Evolutionary conservation across 2,329 filamentous ascomycete genomes (phyloP).

Genomic region (Fusarium algeriense): DNA sequence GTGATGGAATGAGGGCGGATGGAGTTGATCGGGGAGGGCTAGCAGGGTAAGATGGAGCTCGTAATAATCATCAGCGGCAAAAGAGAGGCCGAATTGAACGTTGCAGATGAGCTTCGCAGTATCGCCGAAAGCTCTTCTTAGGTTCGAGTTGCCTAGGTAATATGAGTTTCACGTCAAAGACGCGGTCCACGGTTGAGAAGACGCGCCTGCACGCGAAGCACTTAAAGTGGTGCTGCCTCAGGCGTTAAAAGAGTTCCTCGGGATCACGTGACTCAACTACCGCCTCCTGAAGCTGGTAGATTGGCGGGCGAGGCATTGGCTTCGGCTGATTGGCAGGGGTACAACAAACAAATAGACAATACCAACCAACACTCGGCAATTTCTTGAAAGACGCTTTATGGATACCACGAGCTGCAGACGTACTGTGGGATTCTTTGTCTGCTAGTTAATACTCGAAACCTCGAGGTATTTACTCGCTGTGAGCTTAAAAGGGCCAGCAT

Average conservation of each 20-base stretch:
- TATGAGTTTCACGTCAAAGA: slow-evolving; percentile 52
- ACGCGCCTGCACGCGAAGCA: slow-evolving; percentile 56
- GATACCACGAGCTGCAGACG: slow-evolving; percentile 39
- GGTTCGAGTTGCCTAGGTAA: slow-evolving; percentile 47
- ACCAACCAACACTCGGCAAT: slow-evolving; percentile 37
- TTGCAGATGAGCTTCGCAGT: slow-evolving; percentile 24
- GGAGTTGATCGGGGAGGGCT: slow-evolving; percentile 1
- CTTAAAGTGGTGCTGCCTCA: slow-evolving; percentile 55
- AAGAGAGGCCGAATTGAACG: slow-evolving; percentile 20
- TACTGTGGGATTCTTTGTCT: slow-evolving; percentile 9
- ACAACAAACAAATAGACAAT: slow-evolving; percentile 38
- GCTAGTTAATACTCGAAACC: slow-evolving; percentile 18
- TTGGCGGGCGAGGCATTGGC: slow-evolving; percentile 43
- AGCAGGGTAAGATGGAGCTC: not conserved
- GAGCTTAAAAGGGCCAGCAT: slow-evolving; percentile 33
- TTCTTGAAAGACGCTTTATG: slow-evolving; percentile 27
- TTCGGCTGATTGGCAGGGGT: slow-evolving; percentile 37
- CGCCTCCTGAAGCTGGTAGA: slow-evolving; percentile 47
- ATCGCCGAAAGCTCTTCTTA: slow-evolving; percentile 38
- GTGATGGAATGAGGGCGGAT: slow-evolving; percentile 2
- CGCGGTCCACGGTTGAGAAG: slow-evolving; percentile 51
- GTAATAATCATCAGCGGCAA: slow-evolving; percentile 11
- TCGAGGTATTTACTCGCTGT: slow-evolving; percentile 24
- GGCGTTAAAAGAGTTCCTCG: slow-evolving; percentile 38
- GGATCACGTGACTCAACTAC: slow-evolving; percentile 50